Base-by-base conservation (phyloP, 257 asterid genomes). In the Nicotiana obtusifolia region DNA sequence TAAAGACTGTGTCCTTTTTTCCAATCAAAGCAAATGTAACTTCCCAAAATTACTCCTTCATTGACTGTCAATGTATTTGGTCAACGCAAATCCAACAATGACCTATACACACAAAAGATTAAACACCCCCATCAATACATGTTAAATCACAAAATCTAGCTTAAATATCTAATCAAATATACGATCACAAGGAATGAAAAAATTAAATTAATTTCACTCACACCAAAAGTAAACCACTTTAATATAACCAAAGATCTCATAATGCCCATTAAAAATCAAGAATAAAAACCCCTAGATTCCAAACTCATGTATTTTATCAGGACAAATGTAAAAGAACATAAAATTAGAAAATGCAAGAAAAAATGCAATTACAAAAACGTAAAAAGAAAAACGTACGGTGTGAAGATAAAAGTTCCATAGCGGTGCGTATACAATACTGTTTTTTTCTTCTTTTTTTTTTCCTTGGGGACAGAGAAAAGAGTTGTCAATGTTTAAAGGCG, bases 1-100 rank as follows among this genome's bases (percentile, higher is more conserved):
- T 65, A 41, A 59, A 61, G 77, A 80, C 68, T 47, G 26, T 86
- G 64, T 78, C 87, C 77, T 84, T 82, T 57, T 69, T 77, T 69
- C 57, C 80, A 52, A 47, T 47, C 54, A 24, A 22, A 20, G 30
- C 49, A 54, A 84, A 77, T 26, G 35, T 3, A 37, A 62, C 73
- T 28, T 60, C 73, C 82, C 8, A 54, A 81, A 84, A 87, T 47
- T 80, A 87, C 82, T 84, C 83, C 85, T 57, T 85, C 90, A 84
- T 82, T 77, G 59, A 41, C 85, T 82, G 82, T 61, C 64, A 81
- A 85, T 81, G 49, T 77, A 86, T 84, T 81, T 84, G 83, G 84
- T 91, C 88, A 84, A 86, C 28, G 77, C 85, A 88, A 87, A 87
- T 86, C 90, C 90, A 83, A 81, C 57, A 65, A 88, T 87, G 73